Evolutionary conservation across 1,284 basidiomycete species (phyloP), one percentile per base, ranked within the genome.

Genomic region (Wolfiporia cocos): DNA sequence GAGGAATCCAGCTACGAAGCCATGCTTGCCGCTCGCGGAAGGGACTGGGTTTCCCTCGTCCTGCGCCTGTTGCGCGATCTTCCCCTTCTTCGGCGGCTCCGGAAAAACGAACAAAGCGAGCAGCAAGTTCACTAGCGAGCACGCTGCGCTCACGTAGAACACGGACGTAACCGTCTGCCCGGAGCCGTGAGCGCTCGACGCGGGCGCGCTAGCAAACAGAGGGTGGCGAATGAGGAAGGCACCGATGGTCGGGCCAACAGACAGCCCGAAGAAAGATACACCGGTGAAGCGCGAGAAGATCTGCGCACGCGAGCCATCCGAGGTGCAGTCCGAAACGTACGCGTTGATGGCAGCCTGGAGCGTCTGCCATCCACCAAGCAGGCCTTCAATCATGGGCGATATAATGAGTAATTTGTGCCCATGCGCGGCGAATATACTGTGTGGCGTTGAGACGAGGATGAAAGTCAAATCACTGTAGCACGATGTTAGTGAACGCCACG

Each of bases 271-370:
- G 58, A 76, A 80, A 49, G 81, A 70, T 10, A 86, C 73, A 14
- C 86, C 85, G 5, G 74, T 73, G 54, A 92, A 84, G 17, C 86
- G 78, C 18, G 86, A 83, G 65, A 92, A 93, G 29, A 88, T 78
- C 24, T 80, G 76, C 0, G 90, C 81, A 36, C 90, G 76, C 17
- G 87, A 90, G 34, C 89, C 90, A 43, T 83, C 74, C 3, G 87
- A 86, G 1, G 91, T 92, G 56, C 86, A 87, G 57, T 94, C 90
- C 12, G 84, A 86, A 36, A 91, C 70, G 59, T 93, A 97, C 1
- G 92, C 89, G 23, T 87, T 81, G 31, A 81, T 80, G 0, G 86
- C 81, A 2, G 86, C 81, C 46, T 83, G 78, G 9, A 92, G 66
- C 0, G 89, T 86, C 4, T 86, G 78, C 73, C 86, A 86, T n/a